phyloP scores from a whole-genome alignment of 1,284 basidiomycete genomes.

The Ustilago vetiveriae region DNA sequence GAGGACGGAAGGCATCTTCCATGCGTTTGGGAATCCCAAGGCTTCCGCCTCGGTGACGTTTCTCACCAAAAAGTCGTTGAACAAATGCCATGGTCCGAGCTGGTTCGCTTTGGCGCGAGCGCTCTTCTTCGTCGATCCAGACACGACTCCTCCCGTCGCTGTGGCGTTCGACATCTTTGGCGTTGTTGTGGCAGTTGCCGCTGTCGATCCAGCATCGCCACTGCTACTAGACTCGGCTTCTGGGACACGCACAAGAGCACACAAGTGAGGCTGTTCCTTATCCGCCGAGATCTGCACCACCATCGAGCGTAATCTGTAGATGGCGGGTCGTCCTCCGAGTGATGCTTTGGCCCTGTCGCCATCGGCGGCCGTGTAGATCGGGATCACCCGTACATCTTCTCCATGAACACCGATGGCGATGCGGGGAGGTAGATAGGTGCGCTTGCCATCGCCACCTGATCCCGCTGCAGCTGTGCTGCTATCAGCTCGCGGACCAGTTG shows the following conservation, averaged over 20 bases:
- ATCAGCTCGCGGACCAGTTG: constrained; percentile 21
- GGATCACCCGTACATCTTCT: constrained; percentile 45
- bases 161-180: constrained; percentile 9
- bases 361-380: constrained; percentile 32
- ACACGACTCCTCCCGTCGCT: not conserved
- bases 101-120: constrained; percentile 21
- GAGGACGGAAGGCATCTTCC: constrained; percentile 94
- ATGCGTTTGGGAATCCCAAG: constrained; percentile 80
- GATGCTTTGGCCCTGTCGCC: constrained; percentile 26
- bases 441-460: constrained; percentile 20
- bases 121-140: constrained; percentile 24
- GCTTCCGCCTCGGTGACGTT: constrained; percentile 86
- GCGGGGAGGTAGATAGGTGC: constrained; percentile 69
- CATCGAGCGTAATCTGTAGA: constrained; percentile 73
- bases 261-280: constrained; percentile 82
- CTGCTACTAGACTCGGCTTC: constrained; percentile 65
- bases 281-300: constrained; percentile 84
- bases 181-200: constrained; percentile 7
- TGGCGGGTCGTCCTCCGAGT: constrained; percentile 28
- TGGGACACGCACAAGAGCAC: constrained; percentile 87
- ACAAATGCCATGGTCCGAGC: constrained; percentile 79
- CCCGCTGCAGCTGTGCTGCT: not conserved
- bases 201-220: constrained; percentile 30
- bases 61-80: constrained; percentile 94
- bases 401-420: constrained; percentile 46